Evolutionary conservation across 1,284 basidiomycete species (phyloP).

Genomic region (Cutaneotrichosporon sp.): DNA sequence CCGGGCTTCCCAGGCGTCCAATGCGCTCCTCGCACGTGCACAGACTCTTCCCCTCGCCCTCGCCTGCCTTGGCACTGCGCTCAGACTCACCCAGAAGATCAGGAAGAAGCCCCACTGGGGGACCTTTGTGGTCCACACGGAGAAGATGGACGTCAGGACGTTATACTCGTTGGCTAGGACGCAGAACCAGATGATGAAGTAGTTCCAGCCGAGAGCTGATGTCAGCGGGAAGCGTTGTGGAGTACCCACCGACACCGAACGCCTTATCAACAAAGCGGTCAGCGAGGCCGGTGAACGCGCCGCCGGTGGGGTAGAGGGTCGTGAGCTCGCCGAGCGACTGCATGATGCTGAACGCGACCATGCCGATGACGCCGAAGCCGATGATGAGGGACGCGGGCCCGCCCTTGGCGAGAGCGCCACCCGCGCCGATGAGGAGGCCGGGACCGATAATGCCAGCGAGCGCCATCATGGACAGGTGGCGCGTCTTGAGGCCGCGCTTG

Average conservation of each 20-base stretch:
- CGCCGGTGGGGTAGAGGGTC: constrained; percentile 29
- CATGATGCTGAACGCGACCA: constrained; percentile 29
- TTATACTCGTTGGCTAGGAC: constrained; percentile 42
- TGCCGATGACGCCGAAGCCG: constrained; percentile 31
- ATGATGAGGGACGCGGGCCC: constrained; percentile 31
- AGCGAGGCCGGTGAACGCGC: constrained; percentile 28
- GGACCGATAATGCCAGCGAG: constrained; percentile 33
- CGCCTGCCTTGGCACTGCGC: not conserved
- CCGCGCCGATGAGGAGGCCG: constrained; percentile 29
- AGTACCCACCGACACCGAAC: constrained; percentile 25
- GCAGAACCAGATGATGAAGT: constrained; percentile 32
- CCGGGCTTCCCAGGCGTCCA: not conserved
- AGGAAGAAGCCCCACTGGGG: constrained; percentile 31
- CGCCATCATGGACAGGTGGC: constrained; percentile 41
- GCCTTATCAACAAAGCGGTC: constrained; percentile 33
- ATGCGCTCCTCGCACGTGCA: not conserved
- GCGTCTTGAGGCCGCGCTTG: constrained; percentile 31
- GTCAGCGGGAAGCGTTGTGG: too few species aligned
- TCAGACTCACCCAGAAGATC: constrained; percentile 28
- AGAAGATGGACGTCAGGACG: constrained; percentile 24
- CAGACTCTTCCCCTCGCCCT: not conserved
- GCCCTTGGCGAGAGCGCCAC: constrained; percentile 26
- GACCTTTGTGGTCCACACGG: constrained; percentile 22
- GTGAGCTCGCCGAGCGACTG: constrained; percentile 33
- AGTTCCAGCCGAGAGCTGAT: constrained; percentile 35